Percentiles rank a stretch among this genome's conserved stretches.
Evolutionary conservation across 2,329 filamentous ascomycete species (phyloP).

Genomic region (Penicillium sp.): DNA sequence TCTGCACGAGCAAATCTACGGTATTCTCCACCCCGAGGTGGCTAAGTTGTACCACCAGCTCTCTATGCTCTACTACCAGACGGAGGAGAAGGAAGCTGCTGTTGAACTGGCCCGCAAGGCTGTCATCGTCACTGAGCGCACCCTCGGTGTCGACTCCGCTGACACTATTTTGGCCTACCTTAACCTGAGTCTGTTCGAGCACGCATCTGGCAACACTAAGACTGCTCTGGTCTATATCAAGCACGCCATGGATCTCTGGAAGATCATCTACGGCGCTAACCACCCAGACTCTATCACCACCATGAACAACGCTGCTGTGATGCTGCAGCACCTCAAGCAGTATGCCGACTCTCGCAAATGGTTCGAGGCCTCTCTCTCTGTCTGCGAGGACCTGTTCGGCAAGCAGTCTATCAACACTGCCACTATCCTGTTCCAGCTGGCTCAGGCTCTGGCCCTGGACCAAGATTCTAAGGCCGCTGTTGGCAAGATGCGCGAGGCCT

Average conservation of each 20-base stretch:
- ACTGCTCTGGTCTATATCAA: conserved; percentile 85
- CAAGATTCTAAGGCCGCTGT: conserved; percentile 92
- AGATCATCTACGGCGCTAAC: conserved; percentile 89
- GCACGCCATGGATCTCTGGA: conserved; percentile 94
- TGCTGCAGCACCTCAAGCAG: conserved; percentile 93
- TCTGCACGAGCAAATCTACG: conserved; percentile 97
- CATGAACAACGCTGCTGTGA: conserved; percentile 97
- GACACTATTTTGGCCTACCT: conserved; percentile 96
- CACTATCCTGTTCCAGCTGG: conserved; percentile 94
- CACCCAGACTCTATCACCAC: conserved; percentile 98
- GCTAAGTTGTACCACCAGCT: conserved; percentile 93
- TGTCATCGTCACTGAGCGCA: conserved; percentile 93
- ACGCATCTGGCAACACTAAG: conserved; percentile 88
- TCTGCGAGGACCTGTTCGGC: conserved; percentile 89
- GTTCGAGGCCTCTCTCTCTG: conserved; percentile 90
- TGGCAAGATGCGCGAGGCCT: conserved; percentile 91
- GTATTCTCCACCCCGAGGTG: conserved; percentile 94
- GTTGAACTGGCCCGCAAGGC: conserved; percentile 96
- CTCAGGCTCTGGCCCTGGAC: conserved; percentile 93
- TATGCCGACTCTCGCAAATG: conserved; percentile 94
- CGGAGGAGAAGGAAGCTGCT: conserved; percentile 96
- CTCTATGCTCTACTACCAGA: conserved; percentile 93
- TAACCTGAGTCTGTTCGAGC: conserved; percentile 91
- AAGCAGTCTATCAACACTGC: conserved; percentile 90
- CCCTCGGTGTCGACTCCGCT: conserved; percentile 87